Evolutionary conservation across 2,329 filamentous ascomycete species (phyloP), one percentile per base, ranked within the genome.

Genomic region (Intubia oerlemansii): DNA sequence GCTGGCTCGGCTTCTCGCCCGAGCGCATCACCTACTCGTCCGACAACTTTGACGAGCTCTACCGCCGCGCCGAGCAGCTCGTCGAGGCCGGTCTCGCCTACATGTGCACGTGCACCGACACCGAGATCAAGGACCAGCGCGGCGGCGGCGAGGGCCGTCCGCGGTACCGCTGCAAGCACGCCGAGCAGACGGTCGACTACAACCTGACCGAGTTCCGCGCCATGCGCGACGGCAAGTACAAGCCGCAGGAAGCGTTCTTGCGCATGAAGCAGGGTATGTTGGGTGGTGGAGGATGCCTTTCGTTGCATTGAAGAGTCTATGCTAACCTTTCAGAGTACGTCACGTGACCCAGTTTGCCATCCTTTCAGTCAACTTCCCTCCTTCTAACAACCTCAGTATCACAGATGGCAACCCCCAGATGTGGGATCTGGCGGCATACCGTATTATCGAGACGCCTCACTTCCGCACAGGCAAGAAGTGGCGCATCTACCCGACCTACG

Each of bases 401-500:
- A 24, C 28, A 11, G 32, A 34, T 10, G 27, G 27, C 19, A 34
- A 36, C 28, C 35, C 35, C 7, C 35, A 34, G 24, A 35, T 92
- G 78, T 93, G 85, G 88, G 85, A 95, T 56, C 53, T 92, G 30
- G 78, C 79, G 2, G 85, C 85, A 10, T 95, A 92, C 51, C 70
- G 85, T 34, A 73, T 95, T 32, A 62, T 81, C 34, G 66, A 29
- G 33, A 59, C 58, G 34, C 62, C 70, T 25, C 82, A 91, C 47
- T 70, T 80, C 49, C 66, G 79, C 20, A 91, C 85, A 0, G 80
- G 78, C 17, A 57, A 66, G 38, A 71, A 76, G 45, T 95, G 84
- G 82, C 76, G 71, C 50, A 91, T 95, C 36, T 93, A 92, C 47
- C 88, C 88, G 0, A 90, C 85, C 0, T 93, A 93, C 45, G 85